These are phyloP conservation scores for Xylariaceae sp. DNA, from an alignment of 2,329 filamentous ascomycete species.

Conservation along the genomic window DNA sequence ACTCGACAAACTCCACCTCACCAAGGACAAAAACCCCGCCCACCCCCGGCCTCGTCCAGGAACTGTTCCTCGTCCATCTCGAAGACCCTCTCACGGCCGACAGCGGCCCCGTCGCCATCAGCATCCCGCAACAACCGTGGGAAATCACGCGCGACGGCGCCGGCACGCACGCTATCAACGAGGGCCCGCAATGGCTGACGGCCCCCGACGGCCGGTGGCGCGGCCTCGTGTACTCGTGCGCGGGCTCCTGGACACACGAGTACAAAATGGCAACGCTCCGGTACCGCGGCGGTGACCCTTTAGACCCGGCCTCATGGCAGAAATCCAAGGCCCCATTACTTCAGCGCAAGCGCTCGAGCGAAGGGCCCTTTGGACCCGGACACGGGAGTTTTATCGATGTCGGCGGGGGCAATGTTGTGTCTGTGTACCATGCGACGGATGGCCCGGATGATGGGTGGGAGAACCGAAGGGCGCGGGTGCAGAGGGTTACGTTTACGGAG, in stretches of 20 bases:
- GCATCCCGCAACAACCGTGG: slow-evolving; percentile 27
- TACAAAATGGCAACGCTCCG: slow-evolving; percentile 32
- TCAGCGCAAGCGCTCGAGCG: slow-evolving; percentile 14
- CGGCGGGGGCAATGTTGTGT: slow-evolving; percentile 24
- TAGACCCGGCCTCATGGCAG: slow-evolving; percentile 27
- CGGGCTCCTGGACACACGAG: slow-evolving; percentile 32
- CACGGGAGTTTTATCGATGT: slow-evolving; percentile 30
- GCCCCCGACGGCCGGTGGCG: slow-evolving; percentile 30
- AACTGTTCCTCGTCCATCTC: slow-evolving; percentile 29
- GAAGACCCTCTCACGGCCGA: slow-evolving; percentile 24
- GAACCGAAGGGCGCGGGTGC: slow-evolving; percentile 28
- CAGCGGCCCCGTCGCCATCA: slow-evolving; percentile 22
- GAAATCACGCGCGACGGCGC: slow-evolving; percentile 29
- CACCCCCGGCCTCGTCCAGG: slow-evolving; percentile 27
- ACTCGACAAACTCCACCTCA: neutral
- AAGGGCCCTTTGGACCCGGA: slow-evolving; percentile 27
- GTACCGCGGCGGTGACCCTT: slow-evolving; percentile 29
- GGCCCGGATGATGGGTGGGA: slow-evolving; percentile 29
- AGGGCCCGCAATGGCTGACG: slow-evolving; percentile 32
- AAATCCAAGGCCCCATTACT: slow-evolving; percentile 29
- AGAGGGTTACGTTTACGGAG: slow-evolving; percentile 29
- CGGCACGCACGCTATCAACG: slow-evolving; percentile 32
- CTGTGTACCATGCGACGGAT: slow-evolving; percentile 32
- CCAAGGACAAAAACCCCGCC: neutral
- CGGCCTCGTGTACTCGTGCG: slow-evolving; percentile 31